A percentile compares a stretch with the other conserved stretches of the same genome.
Evolutionary conservation across 163 green algal species (phyloP).

Genomic region (Coccomyxa subellipsoidea): DNA sequence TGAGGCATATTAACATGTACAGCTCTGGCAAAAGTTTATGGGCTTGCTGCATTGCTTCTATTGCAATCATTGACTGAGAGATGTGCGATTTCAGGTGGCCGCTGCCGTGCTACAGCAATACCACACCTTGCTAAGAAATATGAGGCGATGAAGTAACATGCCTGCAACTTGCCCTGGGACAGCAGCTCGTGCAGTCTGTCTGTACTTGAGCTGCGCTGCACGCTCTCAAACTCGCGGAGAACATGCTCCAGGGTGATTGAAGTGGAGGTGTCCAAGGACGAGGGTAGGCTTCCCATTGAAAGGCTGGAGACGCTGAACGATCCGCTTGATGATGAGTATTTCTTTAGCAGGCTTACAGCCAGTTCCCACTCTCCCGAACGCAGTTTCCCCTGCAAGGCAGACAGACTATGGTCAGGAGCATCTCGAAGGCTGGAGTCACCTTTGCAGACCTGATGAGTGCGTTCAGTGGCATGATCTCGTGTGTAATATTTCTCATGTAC

Average conservation of each 20-base stretch:
- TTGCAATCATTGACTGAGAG: too few relatives aligned
- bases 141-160: not conserved
- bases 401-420: not conserved
- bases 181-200: not conserved
- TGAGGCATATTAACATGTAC: too few relatives aligned
- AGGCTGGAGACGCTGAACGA: not conserved
- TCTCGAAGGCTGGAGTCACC: too few relatives aligned
- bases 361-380: not conserved
- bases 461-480: too few relatives aligned
- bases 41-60: too few relatives aligned
- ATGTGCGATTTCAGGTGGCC: too few relatives aligned
- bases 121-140: not conserved
- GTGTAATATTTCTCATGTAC: too few relatives aligned
- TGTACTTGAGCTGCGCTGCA: not conserved
- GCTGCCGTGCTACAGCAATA: too few relatives aligned
- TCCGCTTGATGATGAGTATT: not conserved
- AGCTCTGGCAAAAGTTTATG: too few relatives aligned
- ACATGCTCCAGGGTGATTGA: not conserved
- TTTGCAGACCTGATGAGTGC: too few relatives aligned
- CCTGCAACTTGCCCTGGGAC: not conserved
- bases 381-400: not conserved
- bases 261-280: not conserved
- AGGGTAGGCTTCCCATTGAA: not conserved
- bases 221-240: not conserved
- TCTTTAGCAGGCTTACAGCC: not conserved